phyloP scores from a whole-genome alignment of 2,329 filamentous ascomycete genomes.

The Domatiomyces globalis region DNA sequence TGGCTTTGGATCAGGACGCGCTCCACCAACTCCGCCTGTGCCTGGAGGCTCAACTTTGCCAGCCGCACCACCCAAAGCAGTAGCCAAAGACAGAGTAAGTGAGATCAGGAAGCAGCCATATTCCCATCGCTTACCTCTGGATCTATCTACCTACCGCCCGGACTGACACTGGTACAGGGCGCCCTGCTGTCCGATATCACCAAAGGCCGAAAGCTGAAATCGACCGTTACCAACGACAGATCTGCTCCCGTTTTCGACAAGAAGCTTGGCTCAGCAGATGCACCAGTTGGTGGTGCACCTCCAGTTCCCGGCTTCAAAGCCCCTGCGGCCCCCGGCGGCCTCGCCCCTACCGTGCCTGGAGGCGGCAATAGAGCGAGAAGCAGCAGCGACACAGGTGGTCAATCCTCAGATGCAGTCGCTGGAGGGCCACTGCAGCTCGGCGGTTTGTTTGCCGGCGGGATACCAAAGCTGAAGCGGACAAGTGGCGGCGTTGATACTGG shows the following conservation, averaged over 20 bases:
- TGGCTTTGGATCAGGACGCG: slow-evolving; percentile 14
- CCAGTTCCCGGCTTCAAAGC: slow-evolving; percentile 57
- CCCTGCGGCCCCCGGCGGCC: slow-evolving; percentile 47
- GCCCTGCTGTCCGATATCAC: slow-evolving; percentile 77
- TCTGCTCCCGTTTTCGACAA: slow-evolving; percentile 61
- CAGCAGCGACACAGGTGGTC: slow-evolving; percentile 54
- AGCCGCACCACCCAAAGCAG: slow-evolving; percentile 41
- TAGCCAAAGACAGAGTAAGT: slow-evolving; percentile 49
- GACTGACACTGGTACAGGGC: slow-evolving; percentile 40
- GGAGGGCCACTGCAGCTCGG: slow-evolving; percentile 61
- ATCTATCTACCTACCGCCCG: background rate
- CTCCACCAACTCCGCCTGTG: slow-evolving; percentile 51
- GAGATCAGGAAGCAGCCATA: slow-evolving; percentile 5
- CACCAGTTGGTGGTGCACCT: slow-evolving; percentile 60
- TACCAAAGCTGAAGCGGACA: slow-evolving; percentile 88
- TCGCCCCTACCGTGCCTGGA: slow-evolving; percentile 57
- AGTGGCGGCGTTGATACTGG: slow-evolving; percentile 68
- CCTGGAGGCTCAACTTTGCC: slow-evolving; percentile 44
- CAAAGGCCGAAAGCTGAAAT: slow-evolving; percentile 68
- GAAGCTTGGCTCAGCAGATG: slow-evolving; percentile 40
- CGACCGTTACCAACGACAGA: slow-evolving; percentile 80
- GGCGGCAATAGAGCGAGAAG: slow-evolving; percentile 55
- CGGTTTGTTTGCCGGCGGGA: slow-evolving; percentile 82
- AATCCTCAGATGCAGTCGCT: slow-evolving; percentile 30
- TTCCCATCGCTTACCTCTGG: background rate